phyloP scores from a whole-genome alignment of 192 early-diverging fungal species.

The Coemansia sp. region DNA sequence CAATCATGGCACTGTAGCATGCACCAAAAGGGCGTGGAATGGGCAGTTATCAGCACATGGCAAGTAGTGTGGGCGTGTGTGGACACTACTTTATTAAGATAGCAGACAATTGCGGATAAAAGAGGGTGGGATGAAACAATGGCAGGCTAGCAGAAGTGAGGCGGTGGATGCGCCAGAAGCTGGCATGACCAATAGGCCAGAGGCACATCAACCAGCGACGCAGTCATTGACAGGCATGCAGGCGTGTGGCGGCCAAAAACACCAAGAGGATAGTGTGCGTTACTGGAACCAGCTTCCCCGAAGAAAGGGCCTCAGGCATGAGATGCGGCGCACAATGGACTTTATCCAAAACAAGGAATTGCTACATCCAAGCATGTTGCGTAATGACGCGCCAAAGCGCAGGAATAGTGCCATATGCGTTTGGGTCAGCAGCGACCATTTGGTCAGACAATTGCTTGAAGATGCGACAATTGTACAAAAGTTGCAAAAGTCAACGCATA shows the following conservation, averaged over 20 bases:
- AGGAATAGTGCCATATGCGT: neutral
- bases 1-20: neutral
- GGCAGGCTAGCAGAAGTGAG: constrained; percentile 3
- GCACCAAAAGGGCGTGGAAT: neutral
- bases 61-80: neutral
- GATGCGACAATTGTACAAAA: neutral
- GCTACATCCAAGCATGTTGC: neutral
- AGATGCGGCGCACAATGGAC: neutral
- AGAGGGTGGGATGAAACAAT: constrained; percentile 9
- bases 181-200: neutral
- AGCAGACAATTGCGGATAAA: constrained; percentile 10
- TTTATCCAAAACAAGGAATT: neutral
- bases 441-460: neutral
- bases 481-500: neutral
- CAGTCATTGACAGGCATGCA: neutral
- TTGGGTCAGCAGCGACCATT: neutral
- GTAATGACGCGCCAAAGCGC: neutral
- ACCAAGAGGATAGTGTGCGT: neutral
- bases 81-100: neutral
- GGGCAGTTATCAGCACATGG: neutral
- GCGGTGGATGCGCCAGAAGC: constrained; percentile 11
- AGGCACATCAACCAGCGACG: neutral
- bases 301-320: neutral
- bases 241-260: neutral
- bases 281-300: neutral